Evolutionary conservation across 2,329 filamentous ascomycete species (phyloP).

Genomic region (Paecilomyces fulvus): DNA sequence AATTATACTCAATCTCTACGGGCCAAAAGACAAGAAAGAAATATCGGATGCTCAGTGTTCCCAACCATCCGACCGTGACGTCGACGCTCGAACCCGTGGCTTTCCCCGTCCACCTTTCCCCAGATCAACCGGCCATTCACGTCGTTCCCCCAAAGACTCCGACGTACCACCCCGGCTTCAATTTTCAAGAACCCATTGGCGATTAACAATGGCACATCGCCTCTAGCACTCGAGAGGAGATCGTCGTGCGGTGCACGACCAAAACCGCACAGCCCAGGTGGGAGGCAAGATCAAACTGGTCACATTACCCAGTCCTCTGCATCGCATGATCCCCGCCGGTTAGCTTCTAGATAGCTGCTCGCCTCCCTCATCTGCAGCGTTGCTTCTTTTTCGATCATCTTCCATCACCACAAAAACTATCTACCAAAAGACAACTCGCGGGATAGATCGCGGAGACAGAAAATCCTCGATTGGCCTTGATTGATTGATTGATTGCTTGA

Average conservation of each 20-base stretch:
- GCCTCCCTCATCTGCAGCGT: background rate
- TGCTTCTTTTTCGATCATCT: background rate
- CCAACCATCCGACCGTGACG: background rate
- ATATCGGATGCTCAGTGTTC: no score
- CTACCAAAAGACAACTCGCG: background rate
- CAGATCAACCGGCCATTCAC: background rate
- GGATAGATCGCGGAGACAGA: background rate
- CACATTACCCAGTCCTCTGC: background rate
- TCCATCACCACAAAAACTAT: background rate
- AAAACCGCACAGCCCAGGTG: background rate
- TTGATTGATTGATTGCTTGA: background rate
- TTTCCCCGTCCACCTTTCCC: background rate
- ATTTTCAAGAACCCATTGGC: no score
- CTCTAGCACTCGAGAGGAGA: no score
- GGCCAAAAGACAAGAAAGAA: no score
- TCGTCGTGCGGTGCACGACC: no score
- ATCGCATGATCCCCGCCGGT: background rate
- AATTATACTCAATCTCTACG: no score
- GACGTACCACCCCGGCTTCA: no score
- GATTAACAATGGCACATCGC: no score
- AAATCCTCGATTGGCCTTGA: background rate
- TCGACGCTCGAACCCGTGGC: background rate
- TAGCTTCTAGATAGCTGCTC: background rate
- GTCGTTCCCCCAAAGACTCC: background rate
- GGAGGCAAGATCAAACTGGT: background rate